Conservation (phyloP, 805 yeast genomes). For the Brettanomyces custersianus region DNA sequence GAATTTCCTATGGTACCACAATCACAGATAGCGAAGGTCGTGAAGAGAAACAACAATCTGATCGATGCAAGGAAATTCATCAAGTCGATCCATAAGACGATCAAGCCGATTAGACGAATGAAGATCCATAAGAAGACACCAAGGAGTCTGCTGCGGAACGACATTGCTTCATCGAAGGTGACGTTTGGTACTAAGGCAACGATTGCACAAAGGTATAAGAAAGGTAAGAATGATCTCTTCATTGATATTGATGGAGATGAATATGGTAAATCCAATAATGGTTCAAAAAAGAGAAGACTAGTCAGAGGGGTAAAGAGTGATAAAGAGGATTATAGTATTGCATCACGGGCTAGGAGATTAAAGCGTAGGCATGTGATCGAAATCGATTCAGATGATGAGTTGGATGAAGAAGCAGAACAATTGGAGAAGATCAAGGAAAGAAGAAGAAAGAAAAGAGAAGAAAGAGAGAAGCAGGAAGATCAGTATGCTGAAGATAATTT, state of each 20-base stretch:
- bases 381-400: conserved; percentile 12
- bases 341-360: background rate
- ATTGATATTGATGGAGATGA: background rate
- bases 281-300: background rate
- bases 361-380: conserved; percentile 32
- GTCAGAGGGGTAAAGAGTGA: background rate
- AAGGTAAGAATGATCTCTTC: background rate
- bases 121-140: no score
- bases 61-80: conserved; percentile 11
- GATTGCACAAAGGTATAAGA: conserved; percentile 16
- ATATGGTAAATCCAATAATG: background rate
- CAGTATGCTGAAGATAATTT: conserved; percentile 8
- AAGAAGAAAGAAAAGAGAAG: background rate
- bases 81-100: no score
- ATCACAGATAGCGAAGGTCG: conserved; percentile 22
- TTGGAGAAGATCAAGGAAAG: background rate
- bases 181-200: conserved; percentile 10
- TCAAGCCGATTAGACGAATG: no score
- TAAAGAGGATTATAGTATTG: background rate
- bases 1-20: conserved; percentile 25
- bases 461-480: conserved; percentile 6
- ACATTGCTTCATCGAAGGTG: conserved; percentile 22
- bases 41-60: conserved; percentile 23
- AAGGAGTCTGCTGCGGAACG: no score
- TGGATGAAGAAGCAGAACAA: background rate